Conservation (phyloP, 768 basidiomycete genomes). For the Panus rudis region DNA sequence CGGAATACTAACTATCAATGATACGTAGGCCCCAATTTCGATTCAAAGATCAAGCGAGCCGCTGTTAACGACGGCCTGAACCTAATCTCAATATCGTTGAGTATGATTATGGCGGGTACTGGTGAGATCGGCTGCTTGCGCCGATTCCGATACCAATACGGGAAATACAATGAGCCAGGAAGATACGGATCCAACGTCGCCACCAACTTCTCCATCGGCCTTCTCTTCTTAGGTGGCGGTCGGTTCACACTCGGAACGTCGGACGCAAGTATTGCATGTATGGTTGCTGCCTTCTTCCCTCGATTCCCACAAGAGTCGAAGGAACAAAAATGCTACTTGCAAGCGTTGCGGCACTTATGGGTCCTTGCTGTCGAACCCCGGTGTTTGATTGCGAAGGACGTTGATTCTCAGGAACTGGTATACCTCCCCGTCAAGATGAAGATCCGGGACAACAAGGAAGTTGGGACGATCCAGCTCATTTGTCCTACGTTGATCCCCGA, state of each 20-base stretch:
- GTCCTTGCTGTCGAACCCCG: slow-evolving; percentile 91
- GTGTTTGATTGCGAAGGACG: slow-evolving; percentile 86
- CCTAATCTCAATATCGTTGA: slow-evolving; percentile 76
- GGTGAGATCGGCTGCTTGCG: slow-evolving; percentile 89
- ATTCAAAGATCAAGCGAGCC: slow-evolving; percentile 82
- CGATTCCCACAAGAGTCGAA: slow-evolving; percentile 70
- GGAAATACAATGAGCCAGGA: slow-evolving; percentile 66
- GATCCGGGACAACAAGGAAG: slow-evolving; percentile 55
- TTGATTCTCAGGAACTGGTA: slow-evolving; percentile 85
- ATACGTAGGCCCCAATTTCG: slow-evolving; percentile 62
- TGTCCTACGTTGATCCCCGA: slow-evolving; percentile 92
- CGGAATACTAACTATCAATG: no score
- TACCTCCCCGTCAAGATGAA: slow-evolving; percentile 90
- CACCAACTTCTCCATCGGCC: slow-evolving; percentile 82
- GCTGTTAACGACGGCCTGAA: slow-evolving; percentile 85
- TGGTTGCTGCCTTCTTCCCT: slow-evolving; percentile 90
- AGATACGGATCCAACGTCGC: slow-evolving; percentile 88
- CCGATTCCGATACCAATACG: slow-evolving; percentile 83
- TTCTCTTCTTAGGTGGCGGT: slow-evolving; percentile 91
- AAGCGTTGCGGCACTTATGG: slow-evolving; percentile 94
- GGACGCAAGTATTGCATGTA: slow-evolving; percentile 82
- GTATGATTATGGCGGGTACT: slow-evolving; percentile 96
- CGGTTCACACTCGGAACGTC: slow-evolving; percentile 89
- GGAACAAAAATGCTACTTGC: slow-evolving; percentile 87
- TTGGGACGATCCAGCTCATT: slow-evolving; percentile 71